Percentiles rank a stretch among this genome's conserved stretches.
Evolutionary conservation across 176 grass and related monocot species (phyloP).

Genomic region (Carex kokanica): DNA sequence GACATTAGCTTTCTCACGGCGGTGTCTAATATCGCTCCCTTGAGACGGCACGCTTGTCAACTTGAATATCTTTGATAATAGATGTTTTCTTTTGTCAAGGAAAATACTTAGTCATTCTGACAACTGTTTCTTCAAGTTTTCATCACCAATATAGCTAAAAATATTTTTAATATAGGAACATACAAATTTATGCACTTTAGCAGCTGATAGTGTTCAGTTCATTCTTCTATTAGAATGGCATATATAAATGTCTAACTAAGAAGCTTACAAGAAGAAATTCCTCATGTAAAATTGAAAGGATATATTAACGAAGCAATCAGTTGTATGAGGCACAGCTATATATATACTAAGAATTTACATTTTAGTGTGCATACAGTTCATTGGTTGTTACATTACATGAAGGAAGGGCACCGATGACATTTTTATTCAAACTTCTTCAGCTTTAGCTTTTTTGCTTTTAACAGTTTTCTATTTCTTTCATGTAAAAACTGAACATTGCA

Average conservation of each 20-base stretch:
- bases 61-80: conserved; percentile 89
- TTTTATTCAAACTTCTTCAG: background rate
- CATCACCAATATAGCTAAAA: background rate
- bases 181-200: background rate
- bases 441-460: background rate
- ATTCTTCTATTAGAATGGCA: background rate
- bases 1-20: conserved; percentile 71
- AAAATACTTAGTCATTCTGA: conserved; percentile 28
- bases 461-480: background rate
- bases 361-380: background rate
- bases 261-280: background rate
- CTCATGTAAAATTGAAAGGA: conserved; percentile 45
- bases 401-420: conserved; percentile 1
- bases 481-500: background rate
- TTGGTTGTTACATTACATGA: background rate
- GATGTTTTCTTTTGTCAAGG: conserved; percentile 84
- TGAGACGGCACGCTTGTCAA: conserved; percentile 48
- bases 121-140: background rate
- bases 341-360: conserved; percentile 6
- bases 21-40: conserved; percentile 43
- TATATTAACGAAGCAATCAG: conserved; percentile 97
- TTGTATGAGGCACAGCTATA: conserved; percentile 72
- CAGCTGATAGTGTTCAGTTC: background rate
- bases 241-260: background rate
- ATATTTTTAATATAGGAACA: background rate